Percentiles rank a stretch among this genome's conserved stretches.
Evolutionary conservation across 2,329 filamentous ascomycete genomes (phyloP).

Genomic region (Alternaria atra): DNA sequence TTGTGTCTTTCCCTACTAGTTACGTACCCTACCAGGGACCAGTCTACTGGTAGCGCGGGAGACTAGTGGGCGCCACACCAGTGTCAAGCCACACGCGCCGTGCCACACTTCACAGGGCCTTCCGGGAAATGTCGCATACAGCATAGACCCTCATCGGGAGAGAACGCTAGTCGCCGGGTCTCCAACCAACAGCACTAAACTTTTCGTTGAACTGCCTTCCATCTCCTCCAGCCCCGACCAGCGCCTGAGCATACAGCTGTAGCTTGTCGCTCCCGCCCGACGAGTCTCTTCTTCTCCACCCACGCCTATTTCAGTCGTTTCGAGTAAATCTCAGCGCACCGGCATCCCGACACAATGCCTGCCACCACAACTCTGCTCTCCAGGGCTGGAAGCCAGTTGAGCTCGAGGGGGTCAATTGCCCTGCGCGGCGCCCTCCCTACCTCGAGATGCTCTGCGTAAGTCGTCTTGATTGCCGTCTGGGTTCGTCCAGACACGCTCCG

Average conservation of each 20-base stretch:
- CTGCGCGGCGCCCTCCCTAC: slow-evolving; percentile 57
- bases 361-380: slow-evolving; percentile 57
- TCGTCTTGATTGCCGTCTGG: slow-evolving; percentile 42
- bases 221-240: slow-evolving; percentile 29
- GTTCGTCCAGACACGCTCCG: not conserved
- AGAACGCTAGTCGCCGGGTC: slow-evolving; percentile 25
- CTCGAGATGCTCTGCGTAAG: slow-evolving; percentile 43
- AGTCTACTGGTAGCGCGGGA: slow-evolving; percentile 8
- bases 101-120: slow-evolving; percentile 1
- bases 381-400: slow-evolving; percentile 56
- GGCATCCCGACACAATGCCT: slow-evolving; percentile 62
- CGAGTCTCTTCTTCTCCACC: not conserved
- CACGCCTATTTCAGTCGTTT: slow-evolving; percentile 9
- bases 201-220: slow-evolving; percentile 44
- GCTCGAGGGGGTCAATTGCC: slow-evolving; percentile 51
- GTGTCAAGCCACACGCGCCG: not conserved
- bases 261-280: slow-evolving; percentile 7
- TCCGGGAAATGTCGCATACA: slow-evolving; percentile 19
- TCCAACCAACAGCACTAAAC: slow-evolving; percentile 33
- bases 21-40: slow-evolving; percentile 28
- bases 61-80: slow-evolving; percentile 4
- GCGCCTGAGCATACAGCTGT: slow-evolving; percentile 32
- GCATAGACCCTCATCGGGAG: slow-evolving; percentile 14
- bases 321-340: slow-evolving; percentile 35
- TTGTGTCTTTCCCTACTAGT: slow-evolving; percentile 36